Evolutionary conservation across 371 early-diverging fungal genomes (phyloP), one percentile per base, ranked within the genome.

Genomic region (Mucor circinelloides): DNA sequence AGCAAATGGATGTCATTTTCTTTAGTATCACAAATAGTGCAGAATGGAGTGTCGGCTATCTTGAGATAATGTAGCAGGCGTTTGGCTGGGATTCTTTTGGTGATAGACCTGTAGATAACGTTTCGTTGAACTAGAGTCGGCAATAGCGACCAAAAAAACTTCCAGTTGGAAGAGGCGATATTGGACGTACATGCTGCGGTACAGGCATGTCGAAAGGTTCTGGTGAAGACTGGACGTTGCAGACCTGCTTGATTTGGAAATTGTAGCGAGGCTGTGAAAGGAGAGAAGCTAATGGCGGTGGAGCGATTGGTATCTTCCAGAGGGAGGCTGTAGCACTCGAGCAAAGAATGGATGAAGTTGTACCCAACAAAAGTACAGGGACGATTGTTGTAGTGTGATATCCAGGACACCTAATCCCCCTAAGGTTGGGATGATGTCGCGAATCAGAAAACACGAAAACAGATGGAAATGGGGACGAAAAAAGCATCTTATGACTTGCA

Each of bases 391-490:
- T n/a, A n/a, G n/a, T n/a, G n/a, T n/a, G n/a, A n/a, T n/a, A n/a
- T n/a, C n/a, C n/a, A n/a, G n/a, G n/a, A n/a, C n/a, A n/a, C n/a
- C n/a, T n/a, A n/a, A n/a, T n/a, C n/a, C n/a, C n/a, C n/a, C n/a
- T n/a, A n/a, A n/a, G n/a, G n/a, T n/a, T 58, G 58, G 32, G 36
- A 58, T 58, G 58, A 34, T n/a, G 19, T 58, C 34, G 58, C 32
- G 31, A 58, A 58, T 31, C 58, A 58, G 19, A 58, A 31, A 58
- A 58, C 58, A 58, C 58, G 34, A 58, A 58, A 58, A 31, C 32
- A 58, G n/a, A 58, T 58, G 36, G 34, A 34, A 58, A 58, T 31
- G 36, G 58, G 31, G 28, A 31, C 58, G 2, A 58, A 8, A 19
- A 0, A 58, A 58, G 58, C 32, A 58, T 17, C 31, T 15, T 60